Percentiles rank a stretch among this genome's conserved stretches.
These are phyloP conservation scores for Rhododendron vialii DNA, from an alignment of 148 eudicot genomes.

Conservation along the genomic window DNA sequence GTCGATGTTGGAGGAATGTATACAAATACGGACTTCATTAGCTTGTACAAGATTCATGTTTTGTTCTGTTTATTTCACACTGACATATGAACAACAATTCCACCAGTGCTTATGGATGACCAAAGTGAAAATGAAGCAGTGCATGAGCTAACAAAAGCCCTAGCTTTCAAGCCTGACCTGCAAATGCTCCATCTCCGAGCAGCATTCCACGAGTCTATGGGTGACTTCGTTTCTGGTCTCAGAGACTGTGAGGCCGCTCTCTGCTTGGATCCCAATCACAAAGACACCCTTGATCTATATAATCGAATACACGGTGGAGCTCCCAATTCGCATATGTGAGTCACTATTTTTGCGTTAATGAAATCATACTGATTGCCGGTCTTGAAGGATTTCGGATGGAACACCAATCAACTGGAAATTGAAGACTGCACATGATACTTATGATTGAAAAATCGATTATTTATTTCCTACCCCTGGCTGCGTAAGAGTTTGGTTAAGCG, in stretches of 20 bases:
- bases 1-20: background rate
- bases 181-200: conserved; percentile 55
- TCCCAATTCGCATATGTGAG: conserved; percentile 4
- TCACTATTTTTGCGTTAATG: background rate
- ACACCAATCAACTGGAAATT: background rate
- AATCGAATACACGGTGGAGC: conserved; percentile 17
- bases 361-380: background rate
- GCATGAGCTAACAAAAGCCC: conserved; percentile 44
- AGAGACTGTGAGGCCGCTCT: conserved; percentile 50
- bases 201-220: conserved; percentile 47
- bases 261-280: conserved; percentile 45
- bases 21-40: background rate
- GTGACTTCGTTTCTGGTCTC: conserved; percentile 25
- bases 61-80: background rate
- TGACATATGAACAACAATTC: background rate
- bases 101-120: conserved; percentile 51
- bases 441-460: background rate
- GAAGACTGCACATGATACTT: background rate
- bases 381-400: background rate
- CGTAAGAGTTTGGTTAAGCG: background rate
- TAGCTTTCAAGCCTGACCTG: conserved; percentile 41
- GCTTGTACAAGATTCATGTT: background rate
- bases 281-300: conserved; percentile 37
- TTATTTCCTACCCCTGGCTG: background rate
- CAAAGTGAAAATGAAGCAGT: conserved; percentile 46